Evolutionary conservation across 805 yeast genomes (phyloP).

Genomic region (Schwanniomyces pseudopolymorphus): DNA sequence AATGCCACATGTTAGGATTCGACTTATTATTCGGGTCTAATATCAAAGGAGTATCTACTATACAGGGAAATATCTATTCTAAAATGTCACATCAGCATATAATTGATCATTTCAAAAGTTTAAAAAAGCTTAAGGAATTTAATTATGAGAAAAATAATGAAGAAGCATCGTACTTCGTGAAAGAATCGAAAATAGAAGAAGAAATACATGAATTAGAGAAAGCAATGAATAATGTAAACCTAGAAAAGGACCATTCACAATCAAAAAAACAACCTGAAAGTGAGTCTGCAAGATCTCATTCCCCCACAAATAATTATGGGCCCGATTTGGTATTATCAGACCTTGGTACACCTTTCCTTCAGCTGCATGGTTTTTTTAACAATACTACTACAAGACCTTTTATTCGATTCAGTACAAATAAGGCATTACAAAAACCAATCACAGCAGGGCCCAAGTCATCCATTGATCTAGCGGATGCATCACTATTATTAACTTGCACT

Average conservation of each 20-base stretch:
- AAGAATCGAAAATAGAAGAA: constrained; percentile 21
- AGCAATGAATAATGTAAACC: neutral
- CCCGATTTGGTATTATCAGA: constrained; percentile 40
- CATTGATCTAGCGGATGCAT: constrained; percentile 42
- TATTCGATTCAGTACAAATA: constrained; percentile 24
- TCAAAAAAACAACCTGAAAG: neutral
- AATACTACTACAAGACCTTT: constrained; percentile 38
- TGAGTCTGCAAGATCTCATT: neutral
- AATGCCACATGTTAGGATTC: constrained; percentile 37
- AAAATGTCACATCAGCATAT: constrained; percentile 31
- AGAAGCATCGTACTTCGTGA: constrained; percentile 24
- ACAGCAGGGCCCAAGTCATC: constrained; percentile 25
- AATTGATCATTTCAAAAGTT: constrained; percentile 25
- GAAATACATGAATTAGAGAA: constrained; percentile 16
- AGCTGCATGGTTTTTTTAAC: constrained; percentile 35
- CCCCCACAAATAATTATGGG: constrained; percentile 16
- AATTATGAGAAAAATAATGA: neutral
- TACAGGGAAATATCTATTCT: constrained; percentile 87
- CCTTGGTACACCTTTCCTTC: constrained; percentile 31
- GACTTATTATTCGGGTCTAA: constrained; percentile 76
- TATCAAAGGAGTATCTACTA: constrained; percentile 72
- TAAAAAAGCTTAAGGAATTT: constrained; percentile 15
- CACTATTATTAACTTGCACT: constrained; percentile 29
- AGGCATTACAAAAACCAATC: constrained; percentile 24
- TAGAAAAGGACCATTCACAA: neutral